Evolutionary conservation across 2,329 filamentous ascomycete genomes (phyloP).

Genomic region (Pseudocercospora fuligena): DNA sequence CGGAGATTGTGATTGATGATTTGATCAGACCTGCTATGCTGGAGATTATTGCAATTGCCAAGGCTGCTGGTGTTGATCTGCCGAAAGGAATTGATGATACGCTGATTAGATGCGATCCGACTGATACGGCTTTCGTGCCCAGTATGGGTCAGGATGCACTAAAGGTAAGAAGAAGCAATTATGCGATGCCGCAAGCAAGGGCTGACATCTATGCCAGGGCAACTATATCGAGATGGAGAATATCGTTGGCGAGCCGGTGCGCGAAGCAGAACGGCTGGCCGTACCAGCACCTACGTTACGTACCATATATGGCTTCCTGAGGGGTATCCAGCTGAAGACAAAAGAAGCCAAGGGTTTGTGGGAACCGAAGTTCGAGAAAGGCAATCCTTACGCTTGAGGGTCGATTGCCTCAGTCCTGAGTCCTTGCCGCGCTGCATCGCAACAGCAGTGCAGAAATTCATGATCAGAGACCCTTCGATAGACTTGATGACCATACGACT

Average conservation of each 20-base stretch:
- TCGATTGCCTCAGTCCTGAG: neutral
- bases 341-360: conserved; percentile 52
- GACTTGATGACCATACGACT: neutral
- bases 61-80: conserved; percentile 50
- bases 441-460: neutral
- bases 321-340: conserved; percentile 55
- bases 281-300: conserved; percentile 57
- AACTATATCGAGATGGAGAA: conserved; percentile 63
- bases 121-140: conserved; percentile 55
- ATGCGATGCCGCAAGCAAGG: conserved; percentile 12
- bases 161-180: conserved; percentile 43
- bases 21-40: conserved; percentile 60
- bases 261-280: conserved; percentile 55
- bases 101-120: conserved; percentile 56
- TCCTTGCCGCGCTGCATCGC: neutral
- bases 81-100: conserved; percentile 50
- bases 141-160: conserved; percentile 61
- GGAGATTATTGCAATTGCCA: conserved; percentile 57
- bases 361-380: conserved; percentile 29
- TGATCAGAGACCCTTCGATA: neutral
- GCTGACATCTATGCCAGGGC: conserved; percentile 40
- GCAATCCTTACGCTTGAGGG: conserved; percentile 27
- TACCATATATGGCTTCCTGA: conserved; percentile 55
- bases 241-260: conserved; percentile 61
- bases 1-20: conserved; percentile 50